Percentiles rank a stretch among this genome's conserved stretches.
Evolutionary conservation across 257 asterid genomes (phyloP).

Genomic region (Solanum etuberosum): DNA sequence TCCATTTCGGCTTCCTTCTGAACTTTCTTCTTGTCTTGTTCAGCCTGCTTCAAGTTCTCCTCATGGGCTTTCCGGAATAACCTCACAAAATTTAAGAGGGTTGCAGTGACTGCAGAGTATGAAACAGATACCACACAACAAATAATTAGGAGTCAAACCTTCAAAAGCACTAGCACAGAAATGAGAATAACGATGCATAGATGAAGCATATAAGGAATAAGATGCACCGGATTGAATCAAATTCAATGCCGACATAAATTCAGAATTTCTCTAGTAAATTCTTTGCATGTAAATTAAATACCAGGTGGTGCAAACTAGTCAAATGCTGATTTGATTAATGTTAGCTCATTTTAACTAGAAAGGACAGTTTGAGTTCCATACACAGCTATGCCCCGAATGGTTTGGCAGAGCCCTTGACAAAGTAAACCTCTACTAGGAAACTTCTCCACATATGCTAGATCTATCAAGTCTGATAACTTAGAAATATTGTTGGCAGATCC

Average conservation of each 20-base stretch:
- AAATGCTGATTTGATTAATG: background rate
- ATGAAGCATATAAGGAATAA: background rate
- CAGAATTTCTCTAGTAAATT: background rate
- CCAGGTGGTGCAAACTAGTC: background rate
- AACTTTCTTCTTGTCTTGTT: constrained; percentile 65
- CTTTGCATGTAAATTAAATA: background rate
- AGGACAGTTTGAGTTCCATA: background rate
- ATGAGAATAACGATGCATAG: background rate
- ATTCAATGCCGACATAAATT: background rate
- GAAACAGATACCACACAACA: constrained; percentile 6
- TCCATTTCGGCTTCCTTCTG: constrained; percentile 68
- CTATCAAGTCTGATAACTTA: background rate
- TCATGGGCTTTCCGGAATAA: constrained; percentile 61
- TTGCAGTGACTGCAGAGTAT: constrained; percentile 43
- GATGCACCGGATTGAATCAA: background rate
- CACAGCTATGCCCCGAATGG: background rate
- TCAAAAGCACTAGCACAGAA: background rate
- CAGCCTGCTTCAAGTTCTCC: constrained; percentile 66
- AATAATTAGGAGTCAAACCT: background rate
- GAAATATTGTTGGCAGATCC: background rate
- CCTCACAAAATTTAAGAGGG: constrained; percentile 66
- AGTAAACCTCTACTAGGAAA: background rate
- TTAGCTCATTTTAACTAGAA: background rate
- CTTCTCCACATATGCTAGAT: background rate
- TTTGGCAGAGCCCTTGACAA: background rate